These are phyloP conservation scores for Ganoderma resinaceum DNA, from an alignment of 1,284 basidiomycete species.

Conservation along the genomic window DNA sequence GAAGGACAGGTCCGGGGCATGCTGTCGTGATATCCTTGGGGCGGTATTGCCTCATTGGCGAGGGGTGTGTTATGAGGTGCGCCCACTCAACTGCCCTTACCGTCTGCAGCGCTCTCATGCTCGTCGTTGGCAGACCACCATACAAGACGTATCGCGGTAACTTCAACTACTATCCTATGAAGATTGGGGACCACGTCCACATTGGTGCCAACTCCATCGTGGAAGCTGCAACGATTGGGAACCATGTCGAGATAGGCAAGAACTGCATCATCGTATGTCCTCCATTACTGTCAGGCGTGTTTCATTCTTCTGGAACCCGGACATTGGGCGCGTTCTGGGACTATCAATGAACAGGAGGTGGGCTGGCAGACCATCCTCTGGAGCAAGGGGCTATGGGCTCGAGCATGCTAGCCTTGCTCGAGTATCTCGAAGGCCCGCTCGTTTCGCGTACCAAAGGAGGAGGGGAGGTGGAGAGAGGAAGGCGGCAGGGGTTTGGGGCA, in stretches of 20 bases:
- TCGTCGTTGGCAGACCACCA: constrained; percentile 61
- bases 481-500: too few species aligned
- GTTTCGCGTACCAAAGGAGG: too few species aligned
- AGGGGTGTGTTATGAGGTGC: constrained; percentile 89
- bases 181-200: constrained; percentile 94
- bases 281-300: background rate
- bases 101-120: background rate
- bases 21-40: constrained; percentile 94
- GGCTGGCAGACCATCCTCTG: background rate
- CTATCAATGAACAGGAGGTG: background rate
- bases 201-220: constrained; percentile 89
- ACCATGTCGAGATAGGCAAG: constrained; percentile 94
- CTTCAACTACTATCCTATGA: constrained; percentile 99
- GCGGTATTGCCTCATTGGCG: constrained; percentile 91
- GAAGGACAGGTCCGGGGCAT: constrained; percentile 84
- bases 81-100: constrained; percentile 22
- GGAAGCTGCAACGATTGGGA: constrained; percentile 95
- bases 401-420: background rate
- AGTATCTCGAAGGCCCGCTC: too few species aligned
- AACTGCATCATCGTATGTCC: constrained; percentile 89
- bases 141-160: constrained; percentile 91
- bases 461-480: too few species aligned
- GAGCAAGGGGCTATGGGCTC: background rate
- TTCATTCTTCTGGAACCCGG: background rate
- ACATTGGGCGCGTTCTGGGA: background rate